A percentile compares a stretch with the other conserved stretches of the same genome.
phyloP scores from a whole-genome alignment of 2,329 filamentous ascomycete species.

The Chaetomium globosum region DNA sequence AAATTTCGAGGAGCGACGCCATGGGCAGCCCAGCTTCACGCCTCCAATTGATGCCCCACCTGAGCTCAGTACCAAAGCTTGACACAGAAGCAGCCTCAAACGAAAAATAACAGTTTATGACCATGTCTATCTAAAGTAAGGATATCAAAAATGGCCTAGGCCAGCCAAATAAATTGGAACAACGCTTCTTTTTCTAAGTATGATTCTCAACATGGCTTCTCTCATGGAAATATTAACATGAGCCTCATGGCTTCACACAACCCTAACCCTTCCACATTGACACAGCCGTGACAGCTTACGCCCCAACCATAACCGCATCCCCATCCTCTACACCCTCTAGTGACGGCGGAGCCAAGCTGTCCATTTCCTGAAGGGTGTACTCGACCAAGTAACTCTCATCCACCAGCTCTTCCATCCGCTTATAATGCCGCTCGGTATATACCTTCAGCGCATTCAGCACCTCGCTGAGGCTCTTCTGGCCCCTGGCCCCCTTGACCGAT shows the following conservation, averaged over 20 bases:
- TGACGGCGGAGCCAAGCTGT: conserved; percentile 60
- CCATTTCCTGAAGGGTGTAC: conserved; percentile 93
- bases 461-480: conserved; percentile 73
- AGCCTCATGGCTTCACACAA: not conserved
- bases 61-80: conserved; percentile 27
- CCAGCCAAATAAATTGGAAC: not conserved
- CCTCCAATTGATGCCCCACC: conserved; percentile 25
- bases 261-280: conserved; percentile 20
- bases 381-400: conserved; percentile 95
- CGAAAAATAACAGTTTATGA: not conserved
- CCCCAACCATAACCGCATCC: conserved; percentile 39
- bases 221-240: too few relatives aligned
- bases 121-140: not conserved
- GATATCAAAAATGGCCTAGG: too few relatives aligned
- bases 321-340: conserved; percentile 26
- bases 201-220: not conserved
- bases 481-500: conserved; percentile 60
- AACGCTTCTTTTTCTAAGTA: conserved; percentile 4
- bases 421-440: conserved; percentile 93
- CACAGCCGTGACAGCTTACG: conserved; percentile 20
- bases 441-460: conserved; percentile 83
- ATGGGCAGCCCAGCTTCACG: conserved; percentile 3
- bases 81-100: conserved; percentile 2
- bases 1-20: conserved; percentile 17
- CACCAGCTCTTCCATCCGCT: conserved; percentile 81